A percentile compares a stretch with the other conserved stretches of the same genome.
Conservation (phyloP, 805 yeast species). For the Pichia pseudocactophila region DNA sequence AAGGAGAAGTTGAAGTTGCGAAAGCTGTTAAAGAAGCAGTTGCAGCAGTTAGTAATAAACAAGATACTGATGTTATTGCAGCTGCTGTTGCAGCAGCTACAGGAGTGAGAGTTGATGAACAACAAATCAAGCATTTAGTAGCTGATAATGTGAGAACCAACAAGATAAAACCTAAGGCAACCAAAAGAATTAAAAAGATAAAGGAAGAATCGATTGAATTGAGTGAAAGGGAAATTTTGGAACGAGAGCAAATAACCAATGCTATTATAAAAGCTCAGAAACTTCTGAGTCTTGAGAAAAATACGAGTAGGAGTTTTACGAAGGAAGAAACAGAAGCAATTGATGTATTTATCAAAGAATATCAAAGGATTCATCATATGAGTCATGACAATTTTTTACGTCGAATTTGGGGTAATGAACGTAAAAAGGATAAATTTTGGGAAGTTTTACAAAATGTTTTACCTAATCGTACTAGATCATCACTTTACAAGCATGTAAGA, state of each 20-base stretch:
- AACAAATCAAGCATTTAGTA: not conserved
- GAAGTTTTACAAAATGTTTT: constrained; percentile 67
- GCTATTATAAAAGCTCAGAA: constrained; percentile 38
- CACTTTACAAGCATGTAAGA: constrained; percentile 87
- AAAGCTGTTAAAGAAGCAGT: constrained; percentile 21
- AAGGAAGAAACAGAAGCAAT: constrained; percentile 61
- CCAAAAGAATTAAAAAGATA: not conserved
- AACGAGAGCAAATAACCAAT: constrained; percentile 30
- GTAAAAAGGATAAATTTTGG: constrained; percentile 88
- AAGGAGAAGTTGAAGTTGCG: constrained; percentile 23
- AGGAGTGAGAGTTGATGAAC: not conserved
- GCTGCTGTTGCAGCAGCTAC: constrained; percentile 29
- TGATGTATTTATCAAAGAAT: constrained; percentile 63
- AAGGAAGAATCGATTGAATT: not conserved
- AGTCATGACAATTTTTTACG: constrained; percentile 65
- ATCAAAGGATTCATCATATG: constrained; percentile 53
- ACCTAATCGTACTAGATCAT: constrained; percentile 80
- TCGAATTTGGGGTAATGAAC: constrained; percentile 79
- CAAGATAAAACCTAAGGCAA: not conserved
- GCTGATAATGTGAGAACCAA: constrained; percentile 1
- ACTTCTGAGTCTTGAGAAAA: constrained; percentile 18
- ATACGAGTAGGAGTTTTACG: constrained; percentile 35
- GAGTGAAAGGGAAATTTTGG: not conserved
- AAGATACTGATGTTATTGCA: constrained; percentile 12
- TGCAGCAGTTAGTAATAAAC: constrained; percentile 15